Evolutionary conservation across 495 filamentous ascomycete species (phyloP).

Genomic region (Xylaria flabelliformis): DNA sequence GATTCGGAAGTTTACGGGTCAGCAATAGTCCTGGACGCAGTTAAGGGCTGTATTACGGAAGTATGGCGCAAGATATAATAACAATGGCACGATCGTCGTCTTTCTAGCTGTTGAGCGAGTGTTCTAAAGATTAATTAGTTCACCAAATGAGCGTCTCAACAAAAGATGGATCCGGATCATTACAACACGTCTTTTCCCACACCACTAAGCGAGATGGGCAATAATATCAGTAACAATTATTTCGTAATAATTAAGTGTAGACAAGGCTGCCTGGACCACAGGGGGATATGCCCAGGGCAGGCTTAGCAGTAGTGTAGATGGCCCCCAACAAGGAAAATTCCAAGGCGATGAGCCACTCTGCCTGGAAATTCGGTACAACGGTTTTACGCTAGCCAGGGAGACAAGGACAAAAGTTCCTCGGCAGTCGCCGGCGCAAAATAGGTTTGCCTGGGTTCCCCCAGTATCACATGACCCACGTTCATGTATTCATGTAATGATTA

Average conservation of each 20-base stretch:
- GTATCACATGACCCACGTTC: not conserved
- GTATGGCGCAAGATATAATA: not conserved
- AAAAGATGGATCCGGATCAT: not conserved
- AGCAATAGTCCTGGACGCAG: not conserved
- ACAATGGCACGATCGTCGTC: conserved; percentile 2
- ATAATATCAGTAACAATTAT: not conserved
- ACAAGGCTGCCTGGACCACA: not conserved
- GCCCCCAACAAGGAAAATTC: not conserved
- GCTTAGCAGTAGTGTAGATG: not conserved
- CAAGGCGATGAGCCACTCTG: not conserved
- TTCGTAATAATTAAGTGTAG: conserved; percentile 3
- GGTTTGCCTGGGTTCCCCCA: not conserved
- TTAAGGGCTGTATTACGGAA: not conserved
- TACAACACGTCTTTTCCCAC: not conserved
- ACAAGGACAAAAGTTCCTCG: not conserved
- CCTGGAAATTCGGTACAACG: not conserved
- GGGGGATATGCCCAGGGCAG: not conserved
- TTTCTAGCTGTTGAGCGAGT: not conserved
- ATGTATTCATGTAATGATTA: not conserved
- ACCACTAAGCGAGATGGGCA: not conserved
- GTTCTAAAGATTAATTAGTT: not conserved
- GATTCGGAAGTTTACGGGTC: not conserved
- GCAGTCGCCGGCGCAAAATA: not conserved
- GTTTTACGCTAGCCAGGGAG: not conserved
- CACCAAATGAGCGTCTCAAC: not conserved